A percentile compares a stretch with the other conserved stretches of the same genome.
Evolutionary conservation across 2,329 filamentous ascomycete genomes (phyloP).

Genomic region (Colletotrichum tofieldiae): DNA sequence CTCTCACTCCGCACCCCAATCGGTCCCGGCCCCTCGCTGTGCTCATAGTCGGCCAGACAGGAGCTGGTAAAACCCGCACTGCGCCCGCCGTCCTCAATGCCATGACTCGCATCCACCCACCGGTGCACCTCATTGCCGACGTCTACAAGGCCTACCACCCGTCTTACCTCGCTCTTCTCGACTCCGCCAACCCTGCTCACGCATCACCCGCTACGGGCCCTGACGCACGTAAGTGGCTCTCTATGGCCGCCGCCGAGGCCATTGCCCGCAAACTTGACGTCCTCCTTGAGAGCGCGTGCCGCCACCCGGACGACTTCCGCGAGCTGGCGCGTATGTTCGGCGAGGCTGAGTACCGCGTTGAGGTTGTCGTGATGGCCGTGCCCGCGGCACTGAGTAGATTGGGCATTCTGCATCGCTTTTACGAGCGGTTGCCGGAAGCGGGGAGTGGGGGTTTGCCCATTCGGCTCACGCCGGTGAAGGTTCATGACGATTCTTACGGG

Average conservation of each 20-base stretch:
- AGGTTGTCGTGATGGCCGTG: slow-evolving; percentile 60
- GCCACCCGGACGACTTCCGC: slow-evolving; percentile 59
- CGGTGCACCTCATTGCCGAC: slow-evolving; percentile 64
- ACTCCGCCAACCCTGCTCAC: slow-evolving; percentile 49
- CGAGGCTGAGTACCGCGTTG: slow-evolving; percentile 54
- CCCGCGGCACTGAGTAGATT: slow-evolving; percentile 59
- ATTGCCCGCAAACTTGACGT: slow-evolving; percentile 53
- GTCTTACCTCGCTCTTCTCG: slow-evolving; percentile 53
- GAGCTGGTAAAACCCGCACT: slow-evolving; percentile 64
- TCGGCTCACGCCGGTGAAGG: slow-evolving; percentile 58
- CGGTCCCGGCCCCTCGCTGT: slow-evolving; percentile 55
- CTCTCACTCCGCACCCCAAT: slow-evolving; percentile 28
- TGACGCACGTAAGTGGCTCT: slow-evolving; percentile 63
- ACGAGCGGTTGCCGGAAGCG: slow-evolving; percentile 54
- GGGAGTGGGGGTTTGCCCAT: slow-evolving; percentile 54
- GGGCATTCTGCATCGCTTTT: slow-evolving; percentile 59
- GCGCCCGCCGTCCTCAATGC: slow-evolving; percentile 56
- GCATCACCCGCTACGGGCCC: slow-evolving; percentile 57
- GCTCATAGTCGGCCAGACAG: slow-evolving; percentile 64
- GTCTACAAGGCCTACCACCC: slow-evolving; percentile 66
- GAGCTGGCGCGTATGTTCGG: slow-evolving; percentile 54
- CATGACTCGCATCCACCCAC: slow-evolving; percentile 45
- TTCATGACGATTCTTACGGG: slow-evolving; percentile 63
- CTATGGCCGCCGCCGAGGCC: slow-evolving; percentile 55
- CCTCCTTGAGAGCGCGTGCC: slow-evolving; percentile 63